Conservation (phyloP, 768 basidiomycete species). For the Hypsizygus marmoreus region DNA sequence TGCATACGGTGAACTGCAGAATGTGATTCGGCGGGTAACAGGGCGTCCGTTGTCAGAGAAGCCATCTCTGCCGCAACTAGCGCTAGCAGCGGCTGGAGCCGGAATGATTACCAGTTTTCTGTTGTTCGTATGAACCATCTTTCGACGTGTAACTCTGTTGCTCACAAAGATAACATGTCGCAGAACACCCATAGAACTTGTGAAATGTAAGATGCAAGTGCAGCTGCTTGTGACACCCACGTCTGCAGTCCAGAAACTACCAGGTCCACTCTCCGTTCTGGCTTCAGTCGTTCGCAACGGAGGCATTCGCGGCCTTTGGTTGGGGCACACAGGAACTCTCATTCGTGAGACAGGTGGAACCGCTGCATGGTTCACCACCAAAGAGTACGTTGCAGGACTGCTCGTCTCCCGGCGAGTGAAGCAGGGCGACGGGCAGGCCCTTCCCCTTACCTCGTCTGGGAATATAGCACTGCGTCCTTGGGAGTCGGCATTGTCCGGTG, state of each 20-base stretch:
- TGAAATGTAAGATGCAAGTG: constrained; percentile 98
- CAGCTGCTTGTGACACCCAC: constrained; percentile 63
- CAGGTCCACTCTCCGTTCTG: constrained; percentile 76
- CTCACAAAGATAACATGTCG: constrained; percentile 1
- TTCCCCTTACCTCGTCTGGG: constrained; percentile 28
- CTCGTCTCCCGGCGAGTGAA: constrained; percentile 56
- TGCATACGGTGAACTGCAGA: constrained; percentile 78
- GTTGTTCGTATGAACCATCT: constrained; percentile 52
- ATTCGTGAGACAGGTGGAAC: constrained; percentile 92
- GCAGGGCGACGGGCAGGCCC: constrained; percentile 8
- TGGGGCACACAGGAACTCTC: constrained; percentile 92
- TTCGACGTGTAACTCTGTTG: not conserved
- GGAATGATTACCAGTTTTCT: constrained; percentile 86
- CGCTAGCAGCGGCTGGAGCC: constrained; percentile 83
- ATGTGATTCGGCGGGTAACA: constrained; percentile 45
- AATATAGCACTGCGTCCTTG: constrained; percentile 59
- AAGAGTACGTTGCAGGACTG: constrained; percentile 69
- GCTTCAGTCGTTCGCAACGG: constrained; percentile 59
- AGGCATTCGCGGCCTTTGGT: constrained; percentile 90
- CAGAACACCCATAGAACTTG: constrained; percentile 91
- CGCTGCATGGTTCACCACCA: constrained; percentile 89
- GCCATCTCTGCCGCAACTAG: constrained; percentile 60
- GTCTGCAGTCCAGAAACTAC: constrained; percentile 37
- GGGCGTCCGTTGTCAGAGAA: constrained; percentile 43
- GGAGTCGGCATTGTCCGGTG: constrained; percentile 88